These are phyloP conservation scores for Didymella arachidicola DNA, from an alignment of 2,329 filamentous ascomycete genomes.

Conservation along the genomic window DNA sequence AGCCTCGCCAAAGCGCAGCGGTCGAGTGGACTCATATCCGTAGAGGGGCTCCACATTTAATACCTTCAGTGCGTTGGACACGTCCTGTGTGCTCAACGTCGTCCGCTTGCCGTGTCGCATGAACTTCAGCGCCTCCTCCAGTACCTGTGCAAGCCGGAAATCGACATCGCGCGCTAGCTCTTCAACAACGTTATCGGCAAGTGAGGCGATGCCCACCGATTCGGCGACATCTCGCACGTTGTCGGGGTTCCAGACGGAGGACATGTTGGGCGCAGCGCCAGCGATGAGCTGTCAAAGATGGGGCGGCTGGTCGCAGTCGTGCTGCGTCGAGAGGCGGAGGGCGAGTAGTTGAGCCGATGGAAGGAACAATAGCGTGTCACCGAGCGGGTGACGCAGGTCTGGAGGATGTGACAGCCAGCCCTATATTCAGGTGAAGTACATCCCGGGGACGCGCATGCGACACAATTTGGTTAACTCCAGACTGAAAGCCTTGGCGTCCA, in stretches of 20 bases:
- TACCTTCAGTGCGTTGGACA: constrained; percentile 82
- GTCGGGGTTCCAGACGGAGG: constrained; percentile 89
- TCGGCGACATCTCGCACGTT: constrained; percentile 96
- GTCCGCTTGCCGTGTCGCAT: constrained; percentile 93
- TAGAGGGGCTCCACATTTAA: constrained; percentile 95
- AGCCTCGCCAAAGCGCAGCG: constrained; percentile 90
- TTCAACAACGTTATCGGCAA: constrained; percentile 86
- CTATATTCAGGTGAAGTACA: constrained; percentile 42
- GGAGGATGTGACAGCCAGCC: constrained; percentile 42
- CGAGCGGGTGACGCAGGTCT: constrained; percentile 37
- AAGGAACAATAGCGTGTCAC: constrained; percentile 37
- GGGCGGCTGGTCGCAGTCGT: constrained; percentile 21
- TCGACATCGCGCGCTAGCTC: constrained; percentile 93
- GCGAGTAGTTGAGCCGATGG: constrained; percentile 25
- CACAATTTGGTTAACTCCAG: constrained; percentile 20
- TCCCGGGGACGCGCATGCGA: constrained; percentile 40
- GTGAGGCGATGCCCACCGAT: constrained; percentile 83
- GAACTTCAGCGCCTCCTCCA: constrained; percentile 92
- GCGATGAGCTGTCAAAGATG: constrained; percentile 23
- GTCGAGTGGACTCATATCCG: constrained; percentile 91
- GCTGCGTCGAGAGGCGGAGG: constrained; percentile 23
- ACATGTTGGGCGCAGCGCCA: constrained; percentile 33
- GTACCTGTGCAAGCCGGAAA: constrained; percentile 90
- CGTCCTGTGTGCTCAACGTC: constrained; percentile 85
- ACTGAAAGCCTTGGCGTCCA: neutral